Evolutionary conservation across 192 early-diverging fungal species (phyloP).

Genomic region (Coemansia sp.): DNA sequence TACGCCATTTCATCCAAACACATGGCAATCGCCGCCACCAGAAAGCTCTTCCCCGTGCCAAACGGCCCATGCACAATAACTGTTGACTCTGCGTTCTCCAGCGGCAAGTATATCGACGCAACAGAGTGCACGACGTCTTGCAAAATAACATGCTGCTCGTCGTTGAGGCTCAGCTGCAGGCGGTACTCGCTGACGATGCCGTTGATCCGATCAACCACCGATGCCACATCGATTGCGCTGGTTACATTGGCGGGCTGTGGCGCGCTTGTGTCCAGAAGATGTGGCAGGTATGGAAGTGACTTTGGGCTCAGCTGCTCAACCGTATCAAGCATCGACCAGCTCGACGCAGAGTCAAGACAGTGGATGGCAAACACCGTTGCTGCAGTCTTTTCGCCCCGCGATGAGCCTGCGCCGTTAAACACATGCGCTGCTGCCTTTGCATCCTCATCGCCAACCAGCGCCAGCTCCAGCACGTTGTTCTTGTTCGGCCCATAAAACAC

Average conservation of each 20-base stretch:
- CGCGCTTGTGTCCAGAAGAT: constrained; percentile 13
- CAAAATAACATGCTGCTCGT: constrained; percentile 32
- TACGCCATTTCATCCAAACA: constrained; percentile 59
- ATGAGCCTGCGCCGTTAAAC: constrained; percentile 12
- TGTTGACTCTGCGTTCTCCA: constrained; percentile 17
- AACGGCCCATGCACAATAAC: constrained; percentile 58
- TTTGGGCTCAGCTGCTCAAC: constrained; percentile 25
- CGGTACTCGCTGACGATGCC: background rate
- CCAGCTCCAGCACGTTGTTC: constrained; percentile 52
- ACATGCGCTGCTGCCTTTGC: constrained; percentile 25
- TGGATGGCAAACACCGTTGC: constrained; percentile 32
- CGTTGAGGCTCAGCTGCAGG: constrained; percentile 16
- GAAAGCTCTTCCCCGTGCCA: constrained; percentile 76
- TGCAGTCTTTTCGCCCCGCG: constrained; percentile 2
- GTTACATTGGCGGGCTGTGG: background rate
- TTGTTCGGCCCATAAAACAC: constrained; percentile 49
- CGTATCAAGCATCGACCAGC: constrained; percentile 53
- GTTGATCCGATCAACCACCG: background rate
- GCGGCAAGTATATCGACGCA: constrained; percentile 34
- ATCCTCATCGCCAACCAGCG: constrained; percentile 44
- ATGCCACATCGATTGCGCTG: background rate
- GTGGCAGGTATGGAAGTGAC: constrained; percentile 23
- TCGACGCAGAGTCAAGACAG: constrained; percentile 42
- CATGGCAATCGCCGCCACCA: constrained; percentile 63
- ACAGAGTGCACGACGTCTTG: constrained; percentile 29